These are phyloP conservation scores for Plasmopara muralis DNA, from an alignment of 352 stramenopile genomes.

Conservation along the genomic window DNA sequence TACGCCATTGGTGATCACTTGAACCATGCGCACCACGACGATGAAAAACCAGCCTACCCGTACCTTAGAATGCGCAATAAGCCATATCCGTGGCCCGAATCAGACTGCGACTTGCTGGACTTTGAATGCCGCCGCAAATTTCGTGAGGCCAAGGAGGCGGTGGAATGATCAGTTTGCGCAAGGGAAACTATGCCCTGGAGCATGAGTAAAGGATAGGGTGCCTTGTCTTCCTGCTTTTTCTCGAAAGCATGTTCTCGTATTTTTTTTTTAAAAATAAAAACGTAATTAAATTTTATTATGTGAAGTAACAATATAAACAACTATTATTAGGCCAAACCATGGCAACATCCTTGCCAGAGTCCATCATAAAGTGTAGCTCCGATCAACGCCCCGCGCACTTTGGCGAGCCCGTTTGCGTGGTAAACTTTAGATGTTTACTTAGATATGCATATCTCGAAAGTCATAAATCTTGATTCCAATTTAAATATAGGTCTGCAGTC, in stretches of 20 bases:
- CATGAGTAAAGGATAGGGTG: too few relatives aligned
- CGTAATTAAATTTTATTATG: not conserved
- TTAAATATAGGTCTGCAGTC: constrained; percentile 43
- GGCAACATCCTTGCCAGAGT: too few relatives aligned
- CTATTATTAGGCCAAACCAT: too few relatives aligned
- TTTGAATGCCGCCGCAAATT: constrained; percentile 60
- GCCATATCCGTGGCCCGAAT: constrained; percentile 77
- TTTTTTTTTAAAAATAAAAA: not conserved
- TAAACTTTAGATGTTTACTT: constrained; percentile 10
- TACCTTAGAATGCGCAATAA: constrained; percentile 88
- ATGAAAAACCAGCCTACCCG: constrained; percentile 55
- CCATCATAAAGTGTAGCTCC: constrained; percentile 19
- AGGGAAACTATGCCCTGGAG: too few relatives aligned
- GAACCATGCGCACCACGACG: constrained; percentile 54
- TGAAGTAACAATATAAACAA: too few relatives aligned
- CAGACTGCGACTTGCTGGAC: constrained; percentile 79
- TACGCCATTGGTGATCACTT: constrained; percentile 57
- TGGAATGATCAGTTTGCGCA: constrained; percentile 36
- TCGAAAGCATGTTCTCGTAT: constrained; percentile 2
- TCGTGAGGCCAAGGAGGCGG: constrained; percentile 55
- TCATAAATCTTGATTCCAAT: not conserved
- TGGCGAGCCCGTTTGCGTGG: constrained; percentile 39
- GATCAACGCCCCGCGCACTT: constrained; percentile 29
- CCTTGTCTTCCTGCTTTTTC: too few relatives aligned
- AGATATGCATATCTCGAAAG: not conserved